A percentile compares a stretch with the other conserved stretches of the same genome.
These are phyloP conservation scores for Russula sp. DNA, from an alignment of 768 basidiomycete species.

Conservation along the genomic window DNA sequence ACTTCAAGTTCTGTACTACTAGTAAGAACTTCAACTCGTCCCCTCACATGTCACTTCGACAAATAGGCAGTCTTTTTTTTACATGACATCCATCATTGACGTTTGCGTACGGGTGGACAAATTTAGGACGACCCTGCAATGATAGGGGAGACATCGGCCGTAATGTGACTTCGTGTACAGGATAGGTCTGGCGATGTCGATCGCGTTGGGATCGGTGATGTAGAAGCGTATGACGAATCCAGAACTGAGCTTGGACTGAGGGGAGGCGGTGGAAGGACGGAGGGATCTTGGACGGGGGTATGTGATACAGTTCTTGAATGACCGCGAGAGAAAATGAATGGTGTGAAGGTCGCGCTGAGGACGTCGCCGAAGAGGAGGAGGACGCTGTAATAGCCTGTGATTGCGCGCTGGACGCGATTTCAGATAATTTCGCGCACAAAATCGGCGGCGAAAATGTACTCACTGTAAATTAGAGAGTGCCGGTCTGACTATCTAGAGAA, in stretches of 20 bases:
- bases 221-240: neutral
- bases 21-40: too few relatives aligned
- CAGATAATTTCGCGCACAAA: slow-evolving; percentile 15
- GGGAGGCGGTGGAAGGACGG: slow-evolving; percentile 20
- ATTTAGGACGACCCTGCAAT: slow-evolving; percentile 33
- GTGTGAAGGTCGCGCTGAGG: slow-evolving; percentile 38
- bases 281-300: slow-evolving; percentile 21
- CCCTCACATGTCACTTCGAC: too few relatives aligned
- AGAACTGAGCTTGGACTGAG: slow-evolving; percentile 21
- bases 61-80: too few relatives aligned
- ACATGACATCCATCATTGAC: too few relatives aligned
- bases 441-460: slow-evolving; percentile 35
- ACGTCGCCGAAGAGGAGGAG: slow-evolving; percentile 47
- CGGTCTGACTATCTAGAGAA: slow-evolving; percentile 54
- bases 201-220: slow-evolving; percentile 9
- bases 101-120: slow-evolving; percentile 75
- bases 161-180: slow-evolving; percentile 29
- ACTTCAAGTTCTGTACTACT: too few relatives aligned
- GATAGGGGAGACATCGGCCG: slow-evolving; percentile 30
- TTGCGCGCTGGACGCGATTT: slow-evolving; percentile 49
- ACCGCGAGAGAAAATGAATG: slow-evolving; percentile 45
- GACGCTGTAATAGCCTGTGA: slow-evolving; percentile 64
- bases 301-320: slow-evolving; percentile 37
- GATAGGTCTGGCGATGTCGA: slow-evolving; percentile 28
- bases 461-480: slow-evolving; percentile 59